phyloP scores from a whole-genome alignment of 169 alveolate genomes.

The Cryptosporidium canis region DNA sequence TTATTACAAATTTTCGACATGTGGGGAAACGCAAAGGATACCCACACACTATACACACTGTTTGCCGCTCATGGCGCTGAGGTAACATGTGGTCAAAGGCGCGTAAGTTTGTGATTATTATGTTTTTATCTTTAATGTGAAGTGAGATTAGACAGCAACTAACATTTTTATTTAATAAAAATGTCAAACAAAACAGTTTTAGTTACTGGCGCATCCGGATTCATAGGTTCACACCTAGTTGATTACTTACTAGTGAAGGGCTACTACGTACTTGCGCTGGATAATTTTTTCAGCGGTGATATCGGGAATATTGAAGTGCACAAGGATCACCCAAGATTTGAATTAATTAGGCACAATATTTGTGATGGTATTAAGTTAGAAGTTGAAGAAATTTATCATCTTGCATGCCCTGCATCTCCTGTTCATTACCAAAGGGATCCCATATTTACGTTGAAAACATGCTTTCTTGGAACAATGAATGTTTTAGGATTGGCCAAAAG shows the following conservation, averaged over 20 bases:
- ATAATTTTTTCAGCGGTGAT: constrained; percentile 79
- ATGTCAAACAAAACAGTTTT: constrained; percentile 47
- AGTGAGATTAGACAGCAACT: not conserved
- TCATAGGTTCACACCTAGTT: constrained; percentile 80
- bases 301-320: constrained; percentile 72
- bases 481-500: constrained; percentile 79
- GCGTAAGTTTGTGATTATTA: not conserved
- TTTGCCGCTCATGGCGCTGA: constrained; percentile 36
- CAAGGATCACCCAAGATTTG: constrained; percentile 76
- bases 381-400: constrained; percentile 81
- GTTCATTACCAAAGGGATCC: constrained; percentile 81
- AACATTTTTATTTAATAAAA: not conserved
- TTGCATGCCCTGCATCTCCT: constrained; percentile 85
- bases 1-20: not conserved
- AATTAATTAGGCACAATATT: constrained; percentile 78
- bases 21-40: constrained; percentile 68
- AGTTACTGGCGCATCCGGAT: constrained; percentile 84
- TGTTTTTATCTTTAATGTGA: not conserved
- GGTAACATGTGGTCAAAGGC: not conserved
- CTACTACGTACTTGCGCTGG: constrained; percentile 77
- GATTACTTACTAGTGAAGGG: constrained; percentile 78
- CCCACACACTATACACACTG: constrained; percentile 41
- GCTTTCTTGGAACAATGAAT: constrained; percentile 80
- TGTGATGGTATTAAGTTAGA: constrained; percentile 74
- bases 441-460: constrained; percentile 79